Evolutionary conservation across 164 flowering plant genomes (phyloP), one percentile per base, ranked within the genome.

Genomic region (Kingdonia uniflora): DNA sequence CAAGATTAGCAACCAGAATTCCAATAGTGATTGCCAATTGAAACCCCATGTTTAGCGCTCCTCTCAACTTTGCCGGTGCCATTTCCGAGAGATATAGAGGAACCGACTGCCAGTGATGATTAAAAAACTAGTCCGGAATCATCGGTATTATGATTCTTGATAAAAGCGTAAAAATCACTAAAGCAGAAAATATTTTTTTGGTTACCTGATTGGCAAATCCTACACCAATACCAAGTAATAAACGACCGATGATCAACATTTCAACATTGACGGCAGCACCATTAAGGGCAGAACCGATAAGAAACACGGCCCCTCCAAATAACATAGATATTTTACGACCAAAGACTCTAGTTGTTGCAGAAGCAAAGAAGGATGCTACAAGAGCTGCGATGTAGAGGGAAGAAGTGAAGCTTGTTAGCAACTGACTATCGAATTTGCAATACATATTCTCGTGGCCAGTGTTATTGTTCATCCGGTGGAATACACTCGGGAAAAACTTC

Each of bases 151-250:
- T 16, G 1, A 1, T 38, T 15, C 19, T 8, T 40, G 20, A 4
- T 7, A 29, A 29, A 1, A 22, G 21, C 5, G 14, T 5, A 12
- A 6, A 1, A 29, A 10, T 39, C 4, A 14, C 2, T 17, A 10
- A 33, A 23, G 6, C 19, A 8, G 42, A 2, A 25, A 21, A n/a
- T n/a, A n/a, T n/a, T n/a, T n/a, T n/a, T n/a, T n/a, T n/a, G 23
- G 15, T n/a, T 49, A 65, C 68, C 68, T 68, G 71, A 45, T 51
- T 68, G 1, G 64, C 67, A 12, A 52, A 68, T 1, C 71, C 71
- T 2, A 68, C 63, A n/a, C 67, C 71, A 4, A 62, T 23, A 51
- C 71, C 71, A 4, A 67, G 64, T n/a, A 68, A 46, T 17, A 63
- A 17, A 19, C 71, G 61, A 39, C 71, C 71, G 14, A 68, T 46